Percentiles rank a stretch among this genome's conserved stretches.
Conservation (phyloP, 352 stramenopile genomes). For the Pythium brachiatum region DNA sequence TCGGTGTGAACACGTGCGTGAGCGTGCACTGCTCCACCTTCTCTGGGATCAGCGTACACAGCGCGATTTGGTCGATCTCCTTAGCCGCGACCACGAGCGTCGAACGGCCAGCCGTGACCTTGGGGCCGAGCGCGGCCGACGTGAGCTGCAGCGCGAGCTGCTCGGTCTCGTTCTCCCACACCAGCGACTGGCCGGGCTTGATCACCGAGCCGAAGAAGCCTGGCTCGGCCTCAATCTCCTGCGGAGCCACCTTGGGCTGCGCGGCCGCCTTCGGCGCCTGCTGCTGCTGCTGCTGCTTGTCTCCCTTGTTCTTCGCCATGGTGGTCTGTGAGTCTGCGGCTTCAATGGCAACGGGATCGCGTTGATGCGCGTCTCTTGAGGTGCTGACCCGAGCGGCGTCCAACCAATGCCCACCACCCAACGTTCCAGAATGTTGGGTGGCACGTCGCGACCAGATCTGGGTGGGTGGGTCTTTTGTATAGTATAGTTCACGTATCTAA, state of each 20-base stretch:
- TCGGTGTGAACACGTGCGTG: slow-evolving; percentile 71
- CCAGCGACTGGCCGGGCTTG: slow-evolving; percentile 58
- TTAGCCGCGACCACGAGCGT: slow-evolving; percentile 75
- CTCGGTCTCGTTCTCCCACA: slow-evolving; percentile 69
- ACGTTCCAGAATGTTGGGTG: slow-evolving; percentile 16
- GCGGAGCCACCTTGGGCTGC: slow-evolving; percentile 8
- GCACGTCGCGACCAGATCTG: neutral
- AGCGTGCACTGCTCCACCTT: slow-evolving; percentile 73
- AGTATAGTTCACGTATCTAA: neutral
- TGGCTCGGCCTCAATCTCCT: slow-evolving; percentile 52
- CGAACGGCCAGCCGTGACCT: slow-evolving; percentile 53
- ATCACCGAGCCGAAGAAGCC: slow-evolving; percentile 81
- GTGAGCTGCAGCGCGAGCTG: slow-evolving; percentile 79
- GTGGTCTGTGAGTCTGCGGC: slow-evolving; percentile 6
- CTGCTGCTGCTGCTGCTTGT: neutral
- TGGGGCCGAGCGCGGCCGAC: slow-evolving; percentile 60
- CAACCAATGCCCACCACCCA: slow-evolving; percentile 18
- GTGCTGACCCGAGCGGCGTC: slow-evolving; percentile 8
- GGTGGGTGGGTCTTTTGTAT: slow-evolving; percentile 9
- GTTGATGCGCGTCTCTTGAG: slow-evolving; percentile 22
- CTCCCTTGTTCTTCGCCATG: slow-evolving; percentile 30
- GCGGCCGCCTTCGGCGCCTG: slow-evolving; percentile 4
- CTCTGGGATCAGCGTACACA: slow-evolving; percentile 68
- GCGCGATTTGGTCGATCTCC: slow-evolving; percentile 56
- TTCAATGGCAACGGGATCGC: neutral